These are phyloP conservation scores for Zygotorulaspora florentina DNA, from an alignment of 805 yeast species.

Conservation along the genomic window DNA sequence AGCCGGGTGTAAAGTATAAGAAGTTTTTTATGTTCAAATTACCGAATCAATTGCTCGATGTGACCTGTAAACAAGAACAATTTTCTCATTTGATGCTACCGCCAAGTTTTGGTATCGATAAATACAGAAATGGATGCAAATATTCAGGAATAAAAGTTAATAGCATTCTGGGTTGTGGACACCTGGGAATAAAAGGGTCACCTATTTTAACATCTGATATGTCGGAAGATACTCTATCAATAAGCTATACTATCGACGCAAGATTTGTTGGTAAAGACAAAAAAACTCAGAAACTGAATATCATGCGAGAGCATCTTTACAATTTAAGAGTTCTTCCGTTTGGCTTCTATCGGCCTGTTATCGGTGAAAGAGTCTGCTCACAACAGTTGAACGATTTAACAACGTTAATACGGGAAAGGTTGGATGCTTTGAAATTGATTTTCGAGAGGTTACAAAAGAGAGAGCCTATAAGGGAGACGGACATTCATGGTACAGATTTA, in stretches of 20 bases:
- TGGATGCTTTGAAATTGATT: constrained; percentile 24
- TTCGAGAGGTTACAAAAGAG: constrained; percentile 21
- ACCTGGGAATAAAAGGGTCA: constrained; percentile 46
- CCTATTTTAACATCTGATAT: constrained; percentile 52
- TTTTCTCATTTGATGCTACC: constrained; percentile 39
- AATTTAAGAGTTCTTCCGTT: constrained; percentile 40
- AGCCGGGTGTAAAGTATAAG: constrained; percentile 48
- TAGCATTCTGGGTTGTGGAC: constrained; percentile 45
- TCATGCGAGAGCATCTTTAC: constrained; percentile 37
- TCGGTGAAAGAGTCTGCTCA: constrained; percentile 19
- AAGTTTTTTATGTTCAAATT: constrained; percentile 57
- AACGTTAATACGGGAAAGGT: constrained; percentile 26
- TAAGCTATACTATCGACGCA: constrained; percentile 54
- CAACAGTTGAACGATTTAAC: constrained; percentile 25
- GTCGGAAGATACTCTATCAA: constrained; percentile 43
- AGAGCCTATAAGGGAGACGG: constrained; percentile 25
- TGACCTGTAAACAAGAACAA: constrained; percentile 46
- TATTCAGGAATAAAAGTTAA: constrained; percentile 34
- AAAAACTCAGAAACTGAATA: constrained; percentile 27
- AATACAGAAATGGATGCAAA: constrained; percentile 29
- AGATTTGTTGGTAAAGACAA: constrained; percentile 47
- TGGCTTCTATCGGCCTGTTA: constrained; percentile 30
- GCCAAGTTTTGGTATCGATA: constrained; percentile 41
- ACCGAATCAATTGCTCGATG: constrained; percentile 51
- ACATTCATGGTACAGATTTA: constrained; percentile 28